Conservation (phyloP, 169 alveolate genomes). For the Cyclospora cayetanensis region DNA sequence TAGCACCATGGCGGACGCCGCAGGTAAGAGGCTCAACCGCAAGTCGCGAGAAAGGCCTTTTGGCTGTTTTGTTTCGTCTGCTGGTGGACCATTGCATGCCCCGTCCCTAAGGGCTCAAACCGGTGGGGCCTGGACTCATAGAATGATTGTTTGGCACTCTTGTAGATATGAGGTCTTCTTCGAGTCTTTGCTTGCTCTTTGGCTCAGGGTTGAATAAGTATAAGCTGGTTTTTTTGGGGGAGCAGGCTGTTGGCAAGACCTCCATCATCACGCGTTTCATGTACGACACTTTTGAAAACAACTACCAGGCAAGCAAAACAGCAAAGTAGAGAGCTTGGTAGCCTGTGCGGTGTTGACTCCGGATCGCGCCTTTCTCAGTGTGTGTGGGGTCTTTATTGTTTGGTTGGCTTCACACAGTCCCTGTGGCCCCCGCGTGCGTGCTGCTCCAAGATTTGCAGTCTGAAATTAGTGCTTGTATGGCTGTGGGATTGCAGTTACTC, state of each 20-base stretch:
- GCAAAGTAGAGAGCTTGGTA: background rate
- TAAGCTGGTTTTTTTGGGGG: slow-evolving; percentile 96
- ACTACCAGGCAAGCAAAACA: slow-evolving; percentile 86
- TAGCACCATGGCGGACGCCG: too few species aligned
- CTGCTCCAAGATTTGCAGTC: background rate
- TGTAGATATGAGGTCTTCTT: too few species aligned
- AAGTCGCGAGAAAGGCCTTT: too few species aligned
- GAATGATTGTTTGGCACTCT: too few species aligned
- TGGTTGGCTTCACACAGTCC: background rate
- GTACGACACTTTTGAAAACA: slow-evolving; percentile 96
- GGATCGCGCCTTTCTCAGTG: background rate
- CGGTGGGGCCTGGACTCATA: too few species aligned
- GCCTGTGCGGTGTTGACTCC: too few species aligned
- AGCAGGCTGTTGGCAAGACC: slow-evolving; percentile 98
- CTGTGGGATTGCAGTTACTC: too few species aligned
- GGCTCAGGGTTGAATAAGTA: slow-evolving; percentile 83
- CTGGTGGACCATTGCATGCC: too few species aligned
- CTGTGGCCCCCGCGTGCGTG: background rate
- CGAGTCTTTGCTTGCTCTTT: background rate
- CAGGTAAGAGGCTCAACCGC: too few species aligned
- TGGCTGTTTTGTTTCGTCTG: too few species aligned
- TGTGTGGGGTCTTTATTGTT: background rate
- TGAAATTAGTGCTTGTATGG: too few species aligned
- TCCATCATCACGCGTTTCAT: slow-evolving; percentile 97
- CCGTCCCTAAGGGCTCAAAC: too few species aligned